Percentiles rank a stretch among this genome's conserved stretches.
Evolutionary conservation across 2,329 filamentous ascomycete species (phyloP).

Genomic region (Pseudocercospora macadamiae): DNA sequence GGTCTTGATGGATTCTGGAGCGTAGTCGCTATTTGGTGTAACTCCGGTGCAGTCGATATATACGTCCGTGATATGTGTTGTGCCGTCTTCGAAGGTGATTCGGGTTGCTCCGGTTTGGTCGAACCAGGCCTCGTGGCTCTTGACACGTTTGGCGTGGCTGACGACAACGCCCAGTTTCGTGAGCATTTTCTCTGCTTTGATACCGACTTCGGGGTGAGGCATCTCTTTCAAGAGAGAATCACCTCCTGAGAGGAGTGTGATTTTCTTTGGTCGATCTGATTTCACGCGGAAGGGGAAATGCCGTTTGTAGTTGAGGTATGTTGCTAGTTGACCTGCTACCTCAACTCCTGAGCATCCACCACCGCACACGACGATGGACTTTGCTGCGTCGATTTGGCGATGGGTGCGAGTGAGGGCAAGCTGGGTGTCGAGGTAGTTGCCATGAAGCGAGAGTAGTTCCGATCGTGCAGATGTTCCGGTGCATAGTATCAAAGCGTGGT

Average conservation of each 20-base stretch:
- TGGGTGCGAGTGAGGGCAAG: slow-evolving; percentile 38
- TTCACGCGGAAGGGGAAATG: slow-evolving; percentile 22
- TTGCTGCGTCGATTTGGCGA: slow-evolving; percentile 33
- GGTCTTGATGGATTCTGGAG: slow-evolving; percentile 33
- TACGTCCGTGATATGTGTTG: slow-evolving; percentile 39
- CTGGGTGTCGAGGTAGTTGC: slow-evolving; percentile 39
- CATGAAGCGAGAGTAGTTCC: slow-evolving; percentile 41
- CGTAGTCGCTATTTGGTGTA: slow-evolving; percentile 38
- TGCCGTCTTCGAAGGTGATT: slow-evolving; percentile 34
- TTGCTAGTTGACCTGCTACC: slow-evolving; percentile 43
- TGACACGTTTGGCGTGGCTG: slow-evolving; percentile 35
- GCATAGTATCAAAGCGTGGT: slow-evolving; percentile 42
- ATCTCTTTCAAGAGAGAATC: slow-evolving; percentile 35
- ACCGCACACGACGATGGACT: slow-evolving; percentile 40
- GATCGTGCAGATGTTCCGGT: slow-evolving; percentile 43
- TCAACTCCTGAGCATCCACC: slow-evolving; percentile 43
- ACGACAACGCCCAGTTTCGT: slow-evolving; percentile 36
- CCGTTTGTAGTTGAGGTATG: slow-evolving; percentile 34
- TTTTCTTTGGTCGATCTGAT: slow-evolving; percentile 26
- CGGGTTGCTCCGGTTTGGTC: slow-evolving; percentile 31
- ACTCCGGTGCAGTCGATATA: slow-evolving; percentile 43
- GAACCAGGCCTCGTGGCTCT: slow-evolving; percentile 24
- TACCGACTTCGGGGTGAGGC: slow-evolving; percentile 24
- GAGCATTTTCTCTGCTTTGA: slow-evolving; percentile 39
- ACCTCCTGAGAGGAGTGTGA: slow-evolving; percentile 40